Evolutionary conservation across 2,329 filamentous ascomycete species (phyloP).

Genomic region (Aspergillus pseudonomiae): DNA sequence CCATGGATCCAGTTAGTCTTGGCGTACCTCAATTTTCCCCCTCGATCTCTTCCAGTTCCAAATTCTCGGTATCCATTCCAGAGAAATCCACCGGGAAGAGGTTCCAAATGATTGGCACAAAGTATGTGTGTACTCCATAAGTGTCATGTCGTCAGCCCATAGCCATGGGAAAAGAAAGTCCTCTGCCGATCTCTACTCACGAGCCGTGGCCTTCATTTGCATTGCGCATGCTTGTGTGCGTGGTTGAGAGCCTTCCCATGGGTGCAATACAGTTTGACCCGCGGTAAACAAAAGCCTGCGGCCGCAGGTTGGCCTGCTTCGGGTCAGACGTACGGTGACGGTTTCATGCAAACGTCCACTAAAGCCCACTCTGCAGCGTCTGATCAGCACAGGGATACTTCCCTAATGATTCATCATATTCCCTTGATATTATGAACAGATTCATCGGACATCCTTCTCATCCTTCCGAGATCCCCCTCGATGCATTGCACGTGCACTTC

Average conservation of each 20-base stretch:
- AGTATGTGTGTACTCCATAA: neutral
- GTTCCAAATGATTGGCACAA: neutral
- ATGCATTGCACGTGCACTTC: neutral
- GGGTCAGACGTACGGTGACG: neutral
- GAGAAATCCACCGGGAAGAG: neutral
- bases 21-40: neutral
- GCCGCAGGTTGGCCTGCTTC: neutral
- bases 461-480: neutral
- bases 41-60: neutral
- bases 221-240: neutral
- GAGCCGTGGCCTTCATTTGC: neutral
- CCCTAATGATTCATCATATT: neutral
- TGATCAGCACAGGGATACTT: neutral
- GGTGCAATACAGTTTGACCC: neutral
- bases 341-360: neutral
- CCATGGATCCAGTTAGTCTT: neutral
- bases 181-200: neutral
- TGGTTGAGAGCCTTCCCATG: neutral
- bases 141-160: neutral
- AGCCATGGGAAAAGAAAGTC: neutral
- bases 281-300: neutral
- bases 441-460: neutral
- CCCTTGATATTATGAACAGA: neutral
- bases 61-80: neutral
- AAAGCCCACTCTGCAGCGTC: neutral